These are phyloP conservation scores for Scleroderma citrinum DNA, from an alignment of 768 basidiomycete genomes.

Conservation along the genomic window DNA sequence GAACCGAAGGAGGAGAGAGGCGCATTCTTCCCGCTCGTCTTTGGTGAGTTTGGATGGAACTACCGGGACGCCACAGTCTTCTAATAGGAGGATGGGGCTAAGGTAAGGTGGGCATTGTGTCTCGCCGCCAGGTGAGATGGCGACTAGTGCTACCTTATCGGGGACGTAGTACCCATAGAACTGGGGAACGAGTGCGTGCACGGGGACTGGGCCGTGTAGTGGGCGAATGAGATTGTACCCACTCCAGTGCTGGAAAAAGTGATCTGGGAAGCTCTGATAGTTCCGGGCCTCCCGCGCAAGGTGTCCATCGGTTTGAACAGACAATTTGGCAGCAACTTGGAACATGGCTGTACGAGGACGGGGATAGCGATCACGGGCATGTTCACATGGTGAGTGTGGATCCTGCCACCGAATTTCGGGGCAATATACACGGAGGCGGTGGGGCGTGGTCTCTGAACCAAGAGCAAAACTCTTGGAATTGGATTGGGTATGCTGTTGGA, in stretches of 20 bases:
- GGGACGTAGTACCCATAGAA: slow-evolving; percentile 57
- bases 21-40: slow-evolving; percentile 39
- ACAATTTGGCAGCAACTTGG: slow-evolving; percentile 40
- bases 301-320: slow-evolving; percentile 31
- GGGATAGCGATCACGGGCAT: not conserved
- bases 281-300: slow-evolving; percentile 26
- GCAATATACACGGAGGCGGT: not conserved
- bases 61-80: slow-evolving; percentile 40
- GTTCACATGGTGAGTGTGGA: no score
- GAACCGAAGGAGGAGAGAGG: slow-evolving; percentile 35
- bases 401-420: slow-evolving; percentile 11
- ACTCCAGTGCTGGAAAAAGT: slow-evolving; percentile 21
- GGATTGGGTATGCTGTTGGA: no score
- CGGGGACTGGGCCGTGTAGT: slow-evolving; percentile 39
- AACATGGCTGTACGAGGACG: slow-evolving; percentile 31
- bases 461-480: no score
- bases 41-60: slow-evolving; percentile 17
- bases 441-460: no score
- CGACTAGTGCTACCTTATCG: not conserved
- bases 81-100: slow-evolving; percentile 42
- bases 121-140: not conserved
- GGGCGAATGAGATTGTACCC: slow-evolving; percentile 21
- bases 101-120: slow-evolving; percentile 12
- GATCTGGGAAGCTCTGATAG: slow-evolving; percentile 24
- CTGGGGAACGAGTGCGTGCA: slow-evolving; percentile 51